Base-by-base conservation (phyloP, 176 grass and related monocot species). In the Echinochloa phyllopogon region DNA sequence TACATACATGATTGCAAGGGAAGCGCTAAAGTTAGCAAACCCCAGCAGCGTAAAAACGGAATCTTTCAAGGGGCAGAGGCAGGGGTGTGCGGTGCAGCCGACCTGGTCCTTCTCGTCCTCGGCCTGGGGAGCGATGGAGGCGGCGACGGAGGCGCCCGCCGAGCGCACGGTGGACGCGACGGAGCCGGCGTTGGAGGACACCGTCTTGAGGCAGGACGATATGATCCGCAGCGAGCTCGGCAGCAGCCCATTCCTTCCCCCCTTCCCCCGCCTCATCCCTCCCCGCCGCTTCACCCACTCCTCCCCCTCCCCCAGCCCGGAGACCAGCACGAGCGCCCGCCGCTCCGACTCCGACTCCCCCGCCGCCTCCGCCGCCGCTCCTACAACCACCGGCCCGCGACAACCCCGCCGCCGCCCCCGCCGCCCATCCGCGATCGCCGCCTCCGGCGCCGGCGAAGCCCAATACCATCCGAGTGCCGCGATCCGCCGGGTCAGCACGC, bases 91-190 rank as follows among this genome's bases (percentile, higher is more conserved):
- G 4, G 64, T 4, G 65, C 41, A 78, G 42, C 74, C 16, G 79
- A 99, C 97, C 94, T 96, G 94, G 83, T 99, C 97, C 86, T 99
- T 99, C 94, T 99, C 97, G 72, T 96, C 97, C 81, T 99, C 92
- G 0, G 87, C 69, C 25, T 89, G 94, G 0, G 85, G 58, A 8
- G 78, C 88, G 89, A 99, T 94, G 39, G 97, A 99, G 56, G 97
- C 97, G 51, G 97, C 97, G 78, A 99, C 92, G 70, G 97, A 94
- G 44, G 92, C 94, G 14, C 97, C 94, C 3, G 97, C 97, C n/a
- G 97, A 96, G 82, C 97, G 97, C 69, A 99, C 94, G 42, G 91
- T 99, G 27, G 93, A 96, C 57, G 94, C 97, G 51, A 99, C 97
- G 49, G 97, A 89, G 45, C 97, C 94, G 15, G 94, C 97, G 90